Evolutionary conservation across 495 filamentous ascomycete species (phyloP).

Genomic region (Endocarpon pusillum): DNA sequence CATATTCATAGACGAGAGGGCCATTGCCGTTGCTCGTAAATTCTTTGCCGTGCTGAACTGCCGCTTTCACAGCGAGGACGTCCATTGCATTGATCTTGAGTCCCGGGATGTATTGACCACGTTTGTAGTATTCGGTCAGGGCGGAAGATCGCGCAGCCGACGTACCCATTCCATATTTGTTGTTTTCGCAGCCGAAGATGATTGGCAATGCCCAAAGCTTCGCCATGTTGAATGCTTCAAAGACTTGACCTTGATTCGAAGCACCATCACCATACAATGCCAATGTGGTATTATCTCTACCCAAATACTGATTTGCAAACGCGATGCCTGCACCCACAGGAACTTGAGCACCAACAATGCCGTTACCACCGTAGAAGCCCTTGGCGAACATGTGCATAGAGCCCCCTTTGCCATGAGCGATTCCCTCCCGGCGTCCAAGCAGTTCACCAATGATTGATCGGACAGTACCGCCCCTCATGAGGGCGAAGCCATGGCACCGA

Average conservation of each 20-base stretch:
- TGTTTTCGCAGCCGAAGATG: conserved; percentile 97
- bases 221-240: conserved; percentile 99
- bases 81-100: conserved; percentile 99
- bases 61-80: conserved; percentile 92
- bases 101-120: conserved; percentile 97
- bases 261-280: conserved; percentile 95
- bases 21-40: conserved; percentile 67
- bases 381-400: conserved; percentile 99
- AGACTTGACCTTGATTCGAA: conserved; percentile 96
- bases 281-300: conserved; percentile 66
- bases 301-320: conserved; percentile 90
- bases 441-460: conserved; percentile 93
- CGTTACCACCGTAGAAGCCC: conserved; percentile 96
- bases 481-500: conserved; percentile 93
- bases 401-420: conserved; percentile 95
- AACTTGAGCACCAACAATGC: conserved; percentile 97
- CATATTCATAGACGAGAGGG: conserved; percentile 91
- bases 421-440: conserved; percentile 84
- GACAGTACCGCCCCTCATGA: conserved; percentile 88
- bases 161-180: conserved; percentile 99
- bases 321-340: conserved; percentile 93
- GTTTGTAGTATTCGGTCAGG: conserved; percentile 99
- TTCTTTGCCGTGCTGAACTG: conserved; percentile 79
- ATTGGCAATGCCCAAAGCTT: conserved; percentile 95
- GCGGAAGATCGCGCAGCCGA: conserved; percentile 86